Base-by-base conservation (phyloP, 2,329 filamentous ascomycete genomes). In the Penicillium sp. region DNA sequence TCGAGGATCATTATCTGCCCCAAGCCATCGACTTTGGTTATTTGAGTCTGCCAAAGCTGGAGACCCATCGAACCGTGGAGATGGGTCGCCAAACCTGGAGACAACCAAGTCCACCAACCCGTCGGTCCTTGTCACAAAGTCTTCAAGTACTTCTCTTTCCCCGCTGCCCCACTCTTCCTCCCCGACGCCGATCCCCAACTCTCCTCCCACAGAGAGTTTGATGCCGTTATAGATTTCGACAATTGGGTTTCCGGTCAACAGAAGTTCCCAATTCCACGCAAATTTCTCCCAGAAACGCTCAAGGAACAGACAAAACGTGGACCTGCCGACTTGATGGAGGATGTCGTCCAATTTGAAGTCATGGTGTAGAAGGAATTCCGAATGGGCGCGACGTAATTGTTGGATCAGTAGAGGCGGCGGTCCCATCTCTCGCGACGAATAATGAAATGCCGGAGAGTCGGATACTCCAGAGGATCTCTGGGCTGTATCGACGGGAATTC, bases 121-220 rank as follows among this genome's bases (percentile, higher is more conserved):
- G 51, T 94, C 88, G 25, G 91, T 90, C 55, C 90, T 82, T 10
- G 82, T 83, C 1, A 91, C 86, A 61, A 96, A 86, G n/a, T 91
- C 91, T 73, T 97, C 93, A 1, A 99, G 79, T 0, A 97, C 93
- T 67, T 96, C 93, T 67, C 93, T 83, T 77, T 97, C 93, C 33
- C 92, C 92, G 71, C 93, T 97, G 5, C 93, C 93, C 73, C 92
- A 89, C 55, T 97, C 91, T 77, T 97, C 94, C 73, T 97, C 94
- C 19, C 94, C 94, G 1, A 97, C 94, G 0, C 94, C 94, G 45
- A 97, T 85, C 17, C 94, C 94, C 27, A 97, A 83, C 76, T 97
- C 93, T 19, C 94, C 93, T 35, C 91, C 92, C 7, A 89, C 90
- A 13, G 93, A 91, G 33, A 99, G 81, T 73, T 96, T 96, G 70